These are phyloP conservation scores for Arthrobotrys entomopaga DNA, from an alignment of 2,329 filamentous ascomycete genomes.

Conservation along the genomic window DNA sequence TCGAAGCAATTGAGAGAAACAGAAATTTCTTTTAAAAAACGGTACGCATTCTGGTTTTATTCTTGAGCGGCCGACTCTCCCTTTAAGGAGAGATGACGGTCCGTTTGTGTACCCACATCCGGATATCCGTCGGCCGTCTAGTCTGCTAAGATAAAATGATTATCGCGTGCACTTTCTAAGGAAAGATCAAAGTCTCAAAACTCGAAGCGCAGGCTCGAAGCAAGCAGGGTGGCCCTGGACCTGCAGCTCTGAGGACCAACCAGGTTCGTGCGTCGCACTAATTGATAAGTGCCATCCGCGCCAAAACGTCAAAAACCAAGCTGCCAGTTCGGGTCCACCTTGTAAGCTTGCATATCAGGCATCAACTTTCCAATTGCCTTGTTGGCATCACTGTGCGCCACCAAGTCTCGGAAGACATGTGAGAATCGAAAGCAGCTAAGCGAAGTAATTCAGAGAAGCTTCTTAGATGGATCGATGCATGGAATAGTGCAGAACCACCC, in stretches of 20 bases:
- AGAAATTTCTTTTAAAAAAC: constrained; percentile 24
- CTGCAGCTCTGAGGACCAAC: constrained; percentile 53
- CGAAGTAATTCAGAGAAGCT: constrained; percentile 12
- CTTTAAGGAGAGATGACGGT: constrained; percentile 12
- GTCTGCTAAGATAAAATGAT: constrained; percentile 51
- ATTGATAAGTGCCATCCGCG: constrained; percentile 47
- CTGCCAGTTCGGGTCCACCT: constrained; percentile 47
- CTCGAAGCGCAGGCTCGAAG: constrained; percentile 12
- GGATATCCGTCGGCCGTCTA: not conserved
- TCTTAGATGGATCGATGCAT: constrained; percentile 31
- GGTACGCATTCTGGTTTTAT: constrained; percentile 10
- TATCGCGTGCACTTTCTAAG: constrained; percentile 48
- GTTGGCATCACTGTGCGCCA: constrained; percentile 44
- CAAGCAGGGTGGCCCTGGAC: constrained; percentile 49
- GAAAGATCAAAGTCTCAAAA: constrained; percentile 29
- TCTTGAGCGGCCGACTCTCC: not conserved
- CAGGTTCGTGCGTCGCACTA: constrained; percentile 31
- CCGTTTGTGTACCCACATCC: constrained; percentile 17
- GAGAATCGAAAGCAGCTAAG: constrained; percentile 35
- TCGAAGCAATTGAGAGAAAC: constrained; percentile 13
- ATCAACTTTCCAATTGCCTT: constrained; percentile 51
- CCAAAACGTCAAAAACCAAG: constrained; percentile 50
- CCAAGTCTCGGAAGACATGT: constrained; percentile 48
- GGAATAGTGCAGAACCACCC: no score
- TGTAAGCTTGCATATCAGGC: constrained; percentile 53